A percentile compares a stretch with the other conserved stretches of the same genome.
Conservation (phyloP, 1,284 basidiomycete genomes). For the Cryptococcus depauperatus region DNA sequence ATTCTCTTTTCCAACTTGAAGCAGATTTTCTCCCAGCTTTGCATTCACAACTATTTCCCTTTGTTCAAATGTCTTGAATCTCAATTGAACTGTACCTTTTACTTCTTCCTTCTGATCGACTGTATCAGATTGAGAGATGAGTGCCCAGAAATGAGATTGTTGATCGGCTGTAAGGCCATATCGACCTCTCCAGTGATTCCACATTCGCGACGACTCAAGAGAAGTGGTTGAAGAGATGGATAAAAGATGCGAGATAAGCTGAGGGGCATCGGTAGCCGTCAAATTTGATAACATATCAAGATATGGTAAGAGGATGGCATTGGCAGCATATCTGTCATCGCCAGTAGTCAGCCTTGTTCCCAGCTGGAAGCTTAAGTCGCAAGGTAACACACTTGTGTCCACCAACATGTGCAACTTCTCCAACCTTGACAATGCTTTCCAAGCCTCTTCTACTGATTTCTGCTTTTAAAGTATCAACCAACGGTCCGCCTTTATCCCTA, state of each 20-base stretch:
- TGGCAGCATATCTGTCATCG: constrained; percentile 61
- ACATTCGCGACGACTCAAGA: constrained; percentile 13
- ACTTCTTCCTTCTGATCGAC: neutral
- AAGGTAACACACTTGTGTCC: constrained; percentile 61
- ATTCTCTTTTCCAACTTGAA: constrained; percentile 36
- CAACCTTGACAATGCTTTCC: constrained; percentile 45
- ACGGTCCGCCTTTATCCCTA: constrained; percentile 54
- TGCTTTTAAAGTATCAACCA: constrained; percentile 38
- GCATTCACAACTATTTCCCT: constrained; percentile 23
- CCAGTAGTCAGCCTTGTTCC: neutral
- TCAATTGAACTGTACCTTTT: constrained; percentile 14
- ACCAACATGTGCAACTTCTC: constrained; percentile 69
- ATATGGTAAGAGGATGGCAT: constrained; percentile 63
- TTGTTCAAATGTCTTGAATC: constrained; percentile 34
- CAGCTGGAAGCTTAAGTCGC: neutral
- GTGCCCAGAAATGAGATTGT: constrained; percentile 47
- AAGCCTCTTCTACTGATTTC: constrained; percentile 36
- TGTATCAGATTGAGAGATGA: constrained; percentile 7
- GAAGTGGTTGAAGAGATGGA: constrained; percentile 23
- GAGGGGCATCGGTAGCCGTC: constrained; percentile 52
- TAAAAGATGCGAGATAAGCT: constrained; percentile 51
- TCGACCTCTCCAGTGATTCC: constrained; percentile 59
- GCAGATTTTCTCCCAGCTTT: constrained; percentile 32
- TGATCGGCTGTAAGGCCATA: constrained; percentile 61
- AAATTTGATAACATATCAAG: constrained; percentile 70